Evolutionary conservation across 2,329 filamentous ascomycete genomes (phyloP).

Genomic region (Incumbomyces lentus): DNA sequence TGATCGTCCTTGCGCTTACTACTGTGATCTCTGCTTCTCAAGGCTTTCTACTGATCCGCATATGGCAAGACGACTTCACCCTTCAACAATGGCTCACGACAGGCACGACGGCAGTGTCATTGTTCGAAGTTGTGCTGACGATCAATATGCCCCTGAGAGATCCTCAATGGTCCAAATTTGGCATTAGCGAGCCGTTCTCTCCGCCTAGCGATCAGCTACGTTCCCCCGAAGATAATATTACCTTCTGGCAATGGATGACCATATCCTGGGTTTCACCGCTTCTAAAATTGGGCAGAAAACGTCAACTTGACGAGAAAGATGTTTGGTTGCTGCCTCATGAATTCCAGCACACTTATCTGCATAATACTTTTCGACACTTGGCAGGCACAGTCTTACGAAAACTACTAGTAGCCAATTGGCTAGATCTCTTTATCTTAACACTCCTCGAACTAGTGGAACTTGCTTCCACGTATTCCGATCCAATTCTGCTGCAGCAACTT

Average conservation of each 20-base stretch:
- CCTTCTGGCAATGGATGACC: conserved; percentile 72
- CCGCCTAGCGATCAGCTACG: conserved; percentile 51
- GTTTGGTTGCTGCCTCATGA: conserved; percentile 73
- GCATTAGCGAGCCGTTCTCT: conserved; percentile 50
- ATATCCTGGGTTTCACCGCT: conserved; percentile 74
- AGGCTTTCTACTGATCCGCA: conserved; percentile 4
- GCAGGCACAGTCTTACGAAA: conserved; percentile 61
- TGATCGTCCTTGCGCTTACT: conserved; percentile 10
- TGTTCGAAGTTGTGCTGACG: conserved; percentile 42
- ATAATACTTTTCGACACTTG: conserved; percentile 63
- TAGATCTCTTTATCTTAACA: conserved; percentile 63
- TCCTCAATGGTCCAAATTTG: conserved; percentile 40
- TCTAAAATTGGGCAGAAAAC: conserved; percentile 52
- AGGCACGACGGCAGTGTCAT: conserved; percentile 4
- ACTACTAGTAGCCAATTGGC: conserved; percentile 63
- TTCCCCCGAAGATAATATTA: conserved; percentile 68
- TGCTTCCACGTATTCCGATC: conserved; percentile 47
- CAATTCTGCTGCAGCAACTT: conserved; percentile 62
- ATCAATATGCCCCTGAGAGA: conserved; percentile 62
- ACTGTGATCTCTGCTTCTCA: conserved; percentile 5
- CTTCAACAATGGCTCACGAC: conserved; percentile 3
- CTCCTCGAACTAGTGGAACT: conserved; percentile 55
- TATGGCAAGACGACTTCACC: conserved; percentile 6
- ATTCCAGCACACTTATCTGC: conserved; percentile 68
- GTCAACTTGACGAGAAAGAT: conserved; percentile 65